Evolutionary conservation across 2,329 filamentous ascomycete species (phyloP).

Genomic region (Claviceps humidiphila): DNA sequence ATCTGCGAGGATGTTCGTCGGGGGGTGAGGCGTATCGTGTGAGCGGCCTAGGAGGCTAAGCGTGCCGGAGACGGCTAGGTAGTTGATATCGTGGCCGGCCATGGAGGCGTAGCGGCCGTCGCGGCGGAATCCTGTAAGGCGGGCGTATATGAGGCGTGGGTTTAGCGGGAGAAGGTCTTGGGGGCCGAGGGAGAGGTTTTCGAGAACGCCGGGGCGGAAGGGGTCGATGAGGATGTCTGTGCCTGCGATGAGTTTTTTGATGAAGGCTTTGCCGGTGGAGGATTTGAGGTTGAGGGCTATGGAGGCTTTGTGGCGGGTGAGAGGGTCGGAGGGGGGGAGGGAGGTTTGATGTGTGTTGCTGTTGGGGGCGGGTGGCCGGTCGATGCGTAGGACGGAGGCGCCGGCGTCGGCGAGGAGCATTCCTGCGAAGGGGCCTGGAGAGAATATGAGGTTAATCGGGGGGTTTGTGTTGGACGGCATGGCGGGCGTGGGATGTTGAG

Average conservation of each 20-base stretch:
- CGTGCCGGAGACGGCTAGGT: slow-evolving; percentile 76
- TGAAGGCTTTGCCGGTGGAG: slow-evolving; percentile 45
- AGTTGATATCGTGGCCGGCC: slow-evolving; percentile 96
- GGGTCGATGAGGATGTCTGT: slow-evolving; percentile 86
- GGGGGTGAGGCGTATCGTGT: slow-evolving; percentile 59
- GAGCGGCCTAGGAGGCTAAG: slow-evolving; percentile 61
- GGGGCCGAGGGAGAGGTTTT: slow-evolving; percentile 69
- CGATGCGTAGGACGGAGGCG: slow-evolving; percentile 75
- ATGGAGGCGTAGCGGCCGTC: slow-evolving; percentile 76
- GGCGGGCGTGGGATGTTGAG: too few species aligned
- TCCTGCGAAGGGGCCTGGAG: slow-evolving; percentile 72
- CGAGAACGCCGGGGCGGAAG: slow-evolving; percentile 81
- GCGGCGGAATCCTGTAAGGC: slow-evolving; percentile 81
- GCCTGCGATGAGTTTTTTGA: slow-evolving; percentile 57
- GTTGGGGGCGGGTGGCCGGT: slow-evolving; percentile 38
- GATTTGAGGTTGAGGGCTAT: slow-evolving; percentile 70
- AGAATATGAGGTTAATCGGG: background rate
- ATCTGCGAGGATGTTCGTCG: slow-evolving; percentile 74
- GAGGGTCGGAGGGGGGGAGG: slow-evolving; percentile 33
- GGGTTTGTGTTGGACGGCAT: too few species aligned
- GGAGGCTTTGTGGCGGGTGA: slow-evolving; percentile 70
- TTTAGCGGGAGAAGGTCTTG: slow-evolving; percentile 53
- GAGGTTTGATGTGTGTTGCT: background rate
- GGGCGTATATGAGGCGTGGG: slow-evolving; percentile 63
- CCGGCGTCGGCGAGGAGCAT: slow-evolving; percentile 83